A percentile compares a stretch with the other conserved stretches of the same genome.
Conservation (phyloP, 2,329 filamentous ascomycete genomes). For the Aspergillus neoniger region DNA sequence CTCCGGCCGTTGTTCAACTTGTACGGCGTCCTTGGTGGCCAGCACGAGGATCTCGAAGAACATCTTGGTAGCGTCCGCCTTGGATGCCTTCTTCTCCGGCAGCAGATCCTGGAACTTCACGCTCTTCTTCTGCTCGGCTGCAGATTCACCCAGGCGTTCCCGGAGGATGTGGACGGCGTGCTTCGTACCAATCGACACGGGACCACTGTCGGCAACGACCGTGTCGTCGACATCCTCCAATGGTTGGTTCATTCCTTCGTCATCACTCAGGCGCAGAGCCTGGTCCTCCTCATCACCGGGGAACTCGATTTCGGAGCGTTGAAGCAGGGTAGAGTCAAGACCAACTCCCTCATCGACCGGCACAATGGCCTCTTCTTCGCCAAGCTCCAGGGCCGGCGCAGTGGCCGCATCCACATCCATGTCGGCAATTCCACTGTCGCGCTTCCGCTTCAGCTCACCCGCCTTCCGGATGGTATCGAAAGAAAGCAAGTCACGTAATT, state of each 20-base stretch:
- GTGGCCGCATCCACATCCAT: slow-evolving; percentile 69
- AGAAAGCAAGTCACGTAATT: slow-evolving; percentile 89
- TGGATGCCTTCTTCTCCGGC: slow-evolving; percentile 76
- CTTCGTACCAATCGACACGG: slow-evolving; percentile 87
- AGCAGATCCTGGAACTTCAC: slow-evolving; percentile 91
- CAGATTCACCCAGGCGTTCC: slow-evolving; percentile 71
- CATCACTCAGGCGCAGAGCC: slow-evolving; percentile 47
- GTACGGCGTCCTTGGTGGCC: slow-evolving; percentile 96
- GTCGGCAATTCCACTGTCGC: slow-evolving; percentile 82
- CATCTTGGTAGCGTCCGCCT: slow-evolving; percentile 96
- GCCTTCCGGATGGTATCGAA: slow-evolving; percentile 75
- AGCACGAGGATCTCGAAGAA: slow-evolving; percentile 97
- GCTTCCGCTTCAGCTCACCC: slow-evolving; percentile 88
- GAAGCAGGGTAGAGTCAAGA: slow-evolving; percentile 49
- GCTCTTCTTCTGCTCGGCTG: slow-evolving; percentile 72
- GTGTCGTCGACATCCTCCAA: slow-evolving; percentile 76
- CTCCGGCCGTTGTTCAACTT: slow-evolving; percentile 80
- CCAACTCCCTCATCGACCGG: slow-evolving; percentile 54
- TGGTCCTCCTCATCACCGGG: slow-evolving; percentile 59
- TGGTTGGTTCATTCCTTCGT: slow-evolving; percentile 48
- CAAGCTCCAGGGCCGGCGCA: slow-evolving; percentile 63
- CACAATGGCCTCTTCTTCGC: slow-evolving; percentile 63
- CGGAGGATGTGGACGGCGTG: slow-evolving; percentile 93
- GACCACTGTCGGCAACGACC: slow-evolving; percentile 80
- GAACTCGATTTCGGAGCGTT: slow-evolving; percentile 66